Evolutionary conservation across 768 basidiomycete species (phyloP).

Genomic region (Naganishia vaughanmartiniae): DNA sequence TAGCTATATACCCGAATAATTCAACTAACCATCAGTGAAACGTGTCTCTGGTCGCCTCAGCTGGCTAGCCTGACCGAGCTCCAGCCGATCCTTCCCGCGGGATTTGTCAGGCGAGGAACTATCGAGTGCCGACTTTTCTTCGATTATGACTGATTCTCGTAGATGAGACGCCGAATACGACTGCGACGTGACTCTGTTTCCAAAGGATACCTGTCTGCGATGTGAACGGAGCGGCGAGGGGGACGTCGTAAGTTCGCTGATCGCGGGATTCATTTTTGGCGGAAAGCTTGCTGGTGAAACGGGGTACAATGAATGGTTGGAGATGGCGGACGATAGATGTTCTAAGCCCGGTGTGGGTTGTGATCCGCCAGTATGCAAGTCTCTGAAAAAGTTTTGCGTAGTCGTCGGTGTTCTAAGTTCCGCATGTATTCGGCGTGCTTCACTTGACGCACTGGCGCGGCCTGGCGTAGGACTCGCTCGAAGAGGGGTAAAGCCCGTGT

Average conservation of each 20-base stretch:
- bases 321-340: constrained; percentile 23
- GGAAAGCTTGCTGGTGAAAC: constrained; percentile 18
- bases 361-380: constrained; percentile 26
- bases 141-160: constrained; percentile 23
- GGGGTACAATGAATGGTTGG: constrained; percentile 15
- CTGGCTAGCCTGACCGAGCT: not conserved
- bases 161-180: constrained; percentile 23
- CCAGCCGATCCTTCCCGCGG: not conserved
- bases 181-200: constrained; percentile 18
- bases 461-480: constrained; percentile 28
- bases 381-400: constrained; percentile 33
- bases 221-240: constrained; percentile 30
- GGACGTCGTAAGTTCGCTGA: constrained; percentile 17
- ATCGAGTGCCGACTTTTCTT: constrained; percentile 1
- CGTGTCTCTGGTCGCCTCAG: not conserved
- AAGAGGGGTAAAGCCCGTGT: constrained; percentile 22
- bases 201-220: constrained; percentile 32
- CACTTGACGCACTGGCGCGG: not conserved
- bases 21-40: not conserved
- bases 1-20: not conserved
- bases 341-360: constrained; percentile 27
- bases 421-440: not conserved
- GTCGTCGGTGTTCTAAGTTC: constrained; percentile 31
- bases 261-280: constrained; percentile 20
- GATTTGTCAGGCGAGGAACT: constrained; percentile 3